These are phyloP conservation scores for Cryptococcus hybrid DNA, from an alignment of 1,284 basidiomycete species.

Conservation along the genomic window DNA sequence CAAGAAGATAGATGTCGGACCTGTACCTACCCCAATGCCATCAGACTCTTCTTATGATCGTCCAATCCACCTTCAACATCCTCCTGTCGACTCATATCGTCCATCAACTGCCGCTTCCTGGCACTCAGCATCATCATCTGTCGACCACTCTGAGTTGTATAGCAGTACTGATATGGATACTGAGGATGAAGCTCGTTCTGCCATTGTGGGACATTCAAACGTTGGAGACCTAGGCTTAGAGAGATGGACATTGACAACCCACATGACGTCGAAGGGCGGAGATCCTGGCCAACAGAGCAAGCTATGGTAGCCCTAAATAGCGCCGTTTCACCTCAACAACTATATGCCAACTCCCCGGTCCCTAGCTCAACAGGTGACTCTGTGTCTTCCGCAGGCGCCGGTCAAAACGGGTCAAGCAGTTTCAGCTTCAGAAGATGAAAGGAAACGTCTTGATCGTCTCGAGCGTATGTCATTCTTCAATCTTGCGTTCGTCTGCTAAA, in stretches of 20 bases:
- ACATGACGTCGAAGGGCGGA: not conserved
- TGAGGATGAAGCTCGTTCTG: conserved; percentile 16
- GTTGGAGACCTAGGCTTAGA: conserved; percentile 12
- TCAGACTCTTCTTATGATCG: not conserved
- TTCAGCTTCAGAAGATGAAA: not conserved
- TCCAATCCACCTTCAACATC: conserved; percentile 1
- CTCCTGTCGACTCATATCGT: not conserved
- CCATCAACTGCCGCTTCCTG: not conserved
- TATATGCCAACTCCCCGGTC: no score
- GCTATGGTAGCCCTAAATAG: no score
- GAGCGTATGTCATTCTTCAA: not conserved
- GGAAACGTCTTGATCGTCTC: not conserved
- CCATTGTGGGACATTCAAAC: conserved; percentile 3
- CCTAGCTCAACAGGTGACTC: no score
- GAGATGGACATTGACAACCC: conserved; percentile 3
- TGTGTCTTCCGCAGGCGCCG: no score
- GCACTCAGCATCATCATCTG: conserved; percentile 1
- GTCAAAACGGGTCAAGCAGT: no score
- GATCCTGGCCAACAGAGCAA: no score
- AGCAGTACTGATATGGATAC: conserved; percentile 33
- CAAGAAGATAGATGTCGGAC: not conserved
- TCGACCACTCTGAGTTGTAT: conserved; percentile 24
- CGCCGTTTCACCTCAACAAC: no score
- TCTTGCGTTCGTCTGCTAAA: not conserved
- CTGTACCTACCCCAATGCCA: not conserved